Base-by-base conservation (phyloP, 306 rosid genomes). In the Vigna reflexopilosa region DNA sequence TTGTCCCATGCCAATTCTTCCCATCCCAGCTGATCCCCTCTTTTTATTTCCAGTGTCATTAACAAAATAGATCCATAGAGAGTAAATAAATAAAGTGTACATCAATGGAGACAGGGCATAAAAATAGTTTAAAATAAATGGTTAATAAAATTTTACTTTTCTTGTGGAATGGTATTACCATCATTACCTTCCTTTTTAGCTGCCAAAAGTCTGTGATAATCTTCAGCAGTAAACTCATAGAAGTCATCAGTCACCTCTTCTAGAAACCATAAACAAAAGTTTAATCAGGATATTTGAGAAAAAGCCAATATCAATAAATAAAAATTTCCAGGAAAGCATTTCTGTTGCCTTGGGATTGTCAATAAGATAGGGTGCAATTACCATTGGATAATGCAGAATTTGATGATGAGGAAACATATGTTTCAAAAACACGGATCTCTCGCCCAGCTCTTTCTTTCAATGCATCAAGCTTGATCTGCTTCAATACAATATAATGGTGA, bases 141-240 rank as follows among this genome's bases (percentile, higher is more conserved):
- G 20, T 28, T 19, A 49, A 47, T 20, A 77, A 34, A 71, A 63
- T 19, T 9, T 7, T 64, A 11, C 55, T 63, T 28, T 15, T 1
- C 10, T 73, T 40, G n/a, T 5, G 42, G 22, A 3, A 72, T 38
- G 30, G 70, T 17, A 55, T 26, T 12, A 72, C 65, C 40, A 45
- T 32, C 57, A 66, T 85, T 88, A 91, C 98, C 98, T 73, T 89
- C 90, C 81, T 87, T 93, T 78, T 87, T 90, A 40, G 89, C 40
- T 16, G 90, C 85, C 70, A 82, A 70, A 17, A 90, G 54, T 59
- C 90, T 89, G 71, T 76, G 80, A 82, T 93, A 93, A 82, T 93
- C 98, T 79, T 87, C 97, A 0, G 96, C 71, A 2, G 93, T 87
- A 72, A 93, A 93, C 84, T 93, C 98, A 63, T 85, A 93, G 85